Base-by-base conservation (phyloP, 768 basidiomycete species). In the Megacollybia marginata region DNA sequence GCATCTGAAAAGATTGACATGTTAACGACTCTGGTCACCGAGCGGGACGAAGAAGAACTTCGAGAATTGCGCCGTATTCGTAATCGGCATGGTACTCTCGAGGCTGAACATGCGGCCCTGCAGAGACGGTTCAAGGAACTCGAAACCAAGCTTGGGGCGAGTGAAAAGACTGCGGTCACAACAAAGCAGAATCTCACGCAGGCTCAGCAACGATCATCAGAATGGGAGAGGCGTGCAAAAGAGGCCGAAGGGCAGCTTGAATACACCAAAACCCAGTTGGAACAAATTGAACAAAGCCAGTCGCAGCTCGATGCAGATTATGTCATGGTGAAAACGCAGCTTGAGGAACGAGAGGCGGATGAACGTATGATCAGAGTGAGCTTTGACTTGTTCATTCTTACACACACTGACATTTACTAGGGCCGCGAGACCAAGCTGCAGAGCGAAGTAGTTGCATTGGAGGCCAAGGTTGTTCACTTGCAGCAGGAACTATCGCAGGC, bases 201-300 rank as follows among this genome's bases (percentile, higher is more conserved):
- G 54, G 82, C 85, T 18, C 85, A 91, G 53, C 86, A 89, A 61
- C 85, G 86, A 20, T 77, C 86, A 2, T 67, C 77, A 3, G 90
- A 92, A 57, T 91, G 86, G 88, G 90, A 92, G 65, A 77, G 77
- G 54, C 82, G 82, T 19, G 80, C 85, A 16, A 82, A 82, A 57
- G 85, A 88, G 54, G 74, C 75, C 40, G 85, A 89, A 63, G 67
- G 70, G 18, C 76, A 83, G 49, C 64, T 89, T 16, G 83, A 85
- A 59, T 59, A 73, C 55, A 73, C 72, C 28, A 74, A 72, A 52
- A 80, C 78, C 32, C 76, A 76, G 57, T 62, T 88, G 13, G 85
- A 91, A 33, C 78, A 85, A 47, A 69, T 74, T 9, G 87, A 89
- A 55, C 80, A 84, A 58, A 71, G 70, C 0, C 79, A 79, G 16